Conservation (phyloP, 179 eudicot species). For the Silene noctiflora region DNA sequence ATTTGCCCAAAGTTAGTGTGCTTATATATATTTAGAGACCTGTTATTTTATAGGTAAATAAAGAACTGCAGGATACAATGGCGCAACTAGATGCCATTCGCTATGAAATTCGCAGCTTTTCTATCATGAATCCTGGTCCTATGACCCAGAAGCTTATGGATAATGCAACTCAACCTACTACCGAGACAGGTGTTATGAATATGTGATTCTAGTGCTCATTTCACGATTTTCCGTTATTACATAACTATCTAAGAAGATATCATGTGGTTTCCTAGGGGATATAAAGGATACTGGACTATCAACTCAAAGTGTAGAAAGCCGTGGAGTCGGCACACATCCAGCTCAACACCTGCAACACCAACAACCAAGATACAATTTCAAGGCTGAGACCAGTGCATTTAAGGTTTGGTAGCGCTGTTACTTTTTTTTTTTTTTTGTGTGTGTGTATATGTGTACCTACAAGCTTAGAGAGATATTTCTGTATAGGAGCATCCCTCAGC, state of each 20-base stretch:
- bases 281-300: neutral
- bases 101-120: slow-evolving; percentile 65
- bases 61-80: slow-evolving; percentile 84
- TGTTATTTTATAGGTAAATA: slow-evolving; percentile 54
- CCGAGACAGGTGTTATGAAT: slow-evolving; percentile 36
- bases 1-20: neutral
- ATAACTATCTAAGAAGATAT: slow-evolving; percentile 1
- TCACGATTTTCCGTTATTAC: neutral
- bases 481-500: slow-evolving; percentile 34
- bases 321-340: slow-evolving; percentile 5
- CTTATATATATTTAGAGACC: neutral
- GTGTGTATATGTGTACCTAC: neutral
- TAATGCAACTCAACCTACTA: slow-evolving; percentile 34
- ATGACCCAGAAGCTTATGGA: slow-evolving; percentile 65
- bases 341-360: slow-evolving; percentile 21
- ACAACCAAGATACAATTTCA: slow-evolving; percentile 22
- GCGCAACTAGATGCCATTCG: slow-evolving; percentile 92
- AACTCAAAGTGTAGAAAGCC: slow-evolving; percentile 18
- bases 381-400: slow-evolving; percentile 27
- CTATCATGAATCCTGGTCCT: slow-evolving; percentile 83
- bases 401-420: slow-evolving; percentile 29
- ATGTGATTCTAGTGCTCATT: neutral
- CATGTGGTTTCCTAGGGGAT: slow-evolving; percentile 24
- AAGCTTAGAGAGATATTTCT: slow-evolving; percentile 15
- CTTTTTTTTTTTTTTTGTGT: too few relatives aligned